phyloP scores from a whole-genome alignment of 805 yeast species.

The Pichia eremophila region DNA sequence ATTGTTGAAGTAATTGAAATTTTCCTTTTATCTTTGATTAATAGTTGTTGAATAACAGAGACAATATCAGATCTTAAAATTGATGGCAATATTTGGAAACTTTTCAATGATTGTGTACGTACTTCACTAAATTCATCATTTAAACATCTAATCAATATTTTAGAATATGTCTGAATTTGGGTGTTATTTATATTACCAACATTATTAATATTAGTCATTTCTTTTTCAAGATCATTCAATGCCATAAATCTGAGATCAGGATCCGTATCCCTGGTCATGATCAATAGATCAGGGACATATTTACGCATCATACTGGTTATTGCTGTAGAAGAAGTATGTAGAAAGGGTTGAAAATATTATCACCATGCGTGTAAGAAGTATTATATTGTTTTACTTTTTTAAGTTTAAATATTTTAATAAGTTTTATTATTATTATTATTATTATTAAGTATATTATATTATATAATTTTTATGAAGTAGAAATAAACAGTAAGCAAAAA shows the following conservation, averaged over 20 bases:
- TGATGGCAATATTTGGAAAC: constrained; percentile 29
- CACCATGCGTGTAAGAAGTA: too few species aligned
- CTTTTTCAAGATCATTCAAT: constrained; percentile 56
- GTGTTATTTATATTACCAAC: constrained; percentile 25
- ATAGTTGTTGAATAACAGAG: constrained; percentile 23
- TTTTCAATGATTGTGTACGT: constrained; percentile 61
- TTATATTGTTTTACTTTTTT: too few species aligned
- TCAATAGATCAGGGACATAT: constrained; percentile 24
- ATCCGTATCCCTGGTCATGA: constrained; percentile 54
- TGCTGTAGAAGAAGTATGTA: too few species aligned
- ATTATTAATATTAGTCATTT: constrained; percentile 21
- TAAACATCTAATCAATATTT: constrained; percentile 26
- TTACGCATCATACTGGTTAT: constrained; percentile 6
- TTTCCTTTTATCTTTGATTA: constrained; percentile 18
- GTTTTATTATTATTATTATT: too few species aligned
- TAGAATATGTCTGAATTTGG: constrained; percentile 24
- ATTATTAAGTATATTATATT: too few species aligned
- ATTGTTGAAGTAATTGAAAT: constrained; percentile 36
- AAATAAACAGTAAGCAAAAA: too few species aligned
- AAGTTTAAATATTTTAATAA: too few species aligned
- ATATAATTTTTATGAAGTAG: too few species aligned
- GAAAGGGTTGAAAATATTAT: too few species aligned
- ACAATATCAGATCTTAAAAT: constrained; percentile 25
- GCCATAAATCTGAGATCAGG: constrained; percentile 85
- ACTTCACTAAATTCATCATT: constrained; percentile 63